A percentile compares a stretch with the other conserved stretches of the same genome.
These are phyloP conservation scores for Aureobasidium sp. DNA, from an alignment of 2,329 filamentous ascomycete species.

Conservation along the genomic window DNA sequence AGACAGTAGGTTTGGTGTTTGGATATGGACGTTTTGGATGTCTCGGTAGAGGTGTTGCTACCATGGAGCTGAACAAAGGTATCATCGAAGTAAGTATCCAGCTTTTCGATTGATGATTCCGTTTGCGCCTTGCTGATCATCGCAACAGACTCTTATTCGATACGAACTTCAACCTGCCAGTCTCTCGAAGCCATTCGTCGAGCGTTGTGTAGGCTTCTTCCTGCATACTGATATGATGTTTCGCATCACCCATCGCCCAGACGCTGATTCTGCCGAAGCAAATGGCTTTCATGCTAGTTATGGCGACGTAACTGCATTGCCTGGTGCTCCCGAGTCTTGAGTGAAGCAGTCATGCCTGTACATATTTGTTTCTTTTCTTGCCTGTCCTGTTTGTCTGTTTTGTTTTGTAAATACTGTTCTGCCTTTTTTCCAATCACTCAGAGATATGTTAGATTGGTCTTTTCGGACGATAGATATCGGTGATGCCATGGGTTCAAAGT, in stretches of 20 bases:
- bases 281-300: neutral
- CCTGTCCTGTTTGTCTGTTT: neutral
- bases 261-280: conserved; percentile 8
- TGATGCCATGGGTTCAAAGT: neutral
- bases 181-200: conserved; percentile 31
- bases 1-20: conserved; percentile 31
- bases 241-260: conserved; percentile 27
- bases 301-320: conserved; percentile 22
- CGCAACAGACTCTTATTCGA: conserved; percentile 28
- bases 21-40: conserved; percentile 33
- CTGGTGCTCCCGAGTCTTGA: conserved; percentile 21
- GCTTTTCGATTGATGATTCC: neutral
- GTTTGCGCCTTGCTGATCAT: neutral
- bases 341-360: neutral
- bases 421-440: neutral
- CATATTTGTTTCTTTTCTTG: neutral
- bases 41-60: conserved; percentile 32
- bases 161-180: conserved; percentile 34
- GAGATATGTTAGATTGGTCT: neutral
- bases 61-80: conserved; percentile 35
- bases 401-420: neutral
- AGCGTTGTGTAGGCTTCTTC: conserved; percentile 33
- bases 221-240: conserved; percentile 34
- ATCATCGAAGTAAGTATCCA: conserved; percentile 29
- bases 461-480: neutral